Evolutionary conservation across 225 moss, liverwort and hornwort species (phyloP).

Genomic region (Sphagnum tenellum): DNA sequence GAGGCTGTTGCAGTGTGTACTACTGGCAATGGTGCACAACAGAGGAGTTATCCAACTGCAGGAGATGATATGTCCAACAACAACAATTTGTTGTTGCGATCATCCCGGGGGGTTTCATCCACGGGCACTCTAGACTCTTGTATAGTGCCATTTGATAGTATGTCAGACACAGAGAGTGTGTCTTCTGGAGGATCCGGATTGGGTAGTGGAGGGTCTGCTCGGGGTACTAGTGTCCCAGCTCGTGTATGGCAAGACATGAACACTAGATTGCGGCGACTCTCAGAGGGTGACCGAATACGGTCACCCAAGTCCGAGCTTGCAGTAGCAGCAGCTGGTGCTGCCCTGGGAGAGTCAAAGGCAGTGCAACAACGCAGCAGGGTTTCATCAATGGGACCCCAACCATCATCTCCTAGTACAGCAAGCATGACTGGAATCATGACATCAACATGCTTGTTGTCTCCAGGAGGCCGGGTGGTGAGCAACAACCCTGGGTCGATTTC

Average conservation of each 20-base stretch:
- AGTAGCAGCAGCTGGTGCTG: slow-evolving; percentile 18
- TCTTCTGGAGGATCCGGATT: slow-evolving; percentile 76
- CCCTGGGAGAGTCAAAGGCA: slow-evolving; percentile 36
- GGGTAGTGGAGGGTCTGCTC: slow-evolving; percentile 23
- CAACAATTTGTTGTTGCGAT: slow-evolving; percentile 26
- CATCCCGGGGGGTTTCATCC: slow-evolving; percentile 45
- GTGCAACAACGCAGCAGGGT: slow-evolving; percentile 34
- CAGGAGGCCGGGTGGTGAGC: slow-evolving; percentile 35
- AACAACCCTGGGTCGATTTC: slow-evolving; percentile 33
- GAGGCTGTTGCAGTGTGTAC: not conserved
- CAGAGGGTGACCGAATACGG: slow-evolving; percentile 60
- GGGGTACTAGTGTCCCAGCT: slow-evolving; percentile 78
- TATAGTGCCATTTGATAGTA: slow-evolving; percentile 31
- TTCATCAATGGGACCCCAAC: slow-evolving; percentile 17
- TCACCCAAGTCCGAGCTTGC: slow-evolving; percentile 59
- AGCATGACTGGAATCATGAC: slow-evolving; percentile 39
- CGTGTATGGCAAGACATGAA: slow-evolving; percentile 87
- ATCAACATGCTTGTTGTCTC: slow-evolving; percentile 74
- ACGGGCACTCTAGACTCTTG: slow-evolving; percentile 60
- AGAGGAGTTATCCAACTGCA: slow-evolving; percentile 9
- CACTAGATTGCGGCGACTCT: slow-evolving; percentile 54
- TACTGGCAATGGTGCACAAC: slow-evolving; percentile 9
- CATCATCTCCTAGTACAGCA: slow-evolving; percentile 31
- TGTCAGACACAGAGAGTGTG: slow-evolving; percentile 90
- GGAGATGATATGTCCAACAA: slow-evolving; percentile 13